A percentile compares a stretch with the other conserved stretches of the same genome.
phyloP scores from a whole-genome alignment of 805 yeast species.

The Cyberlindnera petersonii region DNA sequence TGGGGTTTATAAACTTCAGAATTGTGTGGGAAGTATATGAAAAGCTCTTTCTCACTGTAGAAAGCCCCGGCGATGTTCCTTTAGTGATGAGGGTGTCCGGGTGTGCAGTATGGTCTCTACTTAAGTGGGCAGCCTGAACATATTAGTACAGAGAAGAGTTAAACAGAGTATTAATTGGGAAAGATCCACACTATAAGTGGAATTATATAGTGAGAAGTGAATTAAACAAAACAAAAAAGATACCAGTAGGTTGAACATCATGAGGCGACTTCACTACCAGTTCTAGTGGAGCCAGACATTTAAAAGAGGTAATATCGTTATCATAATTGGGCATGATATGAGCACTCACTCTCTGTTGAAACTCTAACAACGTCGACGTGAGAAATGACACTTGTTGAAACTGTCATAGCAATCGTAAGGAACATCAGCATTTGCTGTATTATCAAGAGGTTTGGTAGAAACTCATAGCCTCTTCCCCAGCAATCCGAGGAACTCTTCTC shows the following conservation, averaged over 20 bases:
- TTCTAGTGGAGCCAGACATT: background rate
- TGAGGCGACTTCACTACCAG: too few species aligned
- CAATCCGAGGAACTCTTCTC: conserved; percentile 90
- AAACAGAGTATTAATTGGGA: too few species aligned
- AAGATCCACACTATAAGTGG: too few species aligned
- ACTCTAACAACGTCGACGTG: too few species aligned
- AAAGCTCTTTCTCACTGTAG: too few species aligned
- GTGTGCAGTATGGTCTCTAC: background rate
- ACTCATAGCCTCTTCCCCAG: conserved; percentile 68
- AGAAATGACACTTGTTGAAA: conserved; percentile 12
- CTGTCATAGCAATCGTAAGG: background rate
- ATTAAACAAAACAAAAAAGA: background rate
- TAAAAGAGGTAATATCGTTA: conserved; percentile 1
- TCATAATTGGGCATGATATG: conserved; percentile 4
- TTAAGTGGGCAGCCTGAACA: background rate
- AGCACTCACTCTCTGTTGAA: too few species aligned
- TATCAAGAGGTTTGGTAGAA: too few species aligned
- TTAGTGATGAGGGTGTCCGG: conserved; percentile 1
- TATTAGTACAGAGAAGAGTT: background rate
- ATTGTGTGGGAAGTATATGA: too few species aligned
- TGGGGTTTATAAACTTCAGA: too few species aligned
- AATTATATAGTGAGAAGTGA: too few species aligned
- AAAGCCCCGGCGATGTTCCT: too few species aligned
- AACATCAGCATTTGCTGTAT: background rate
- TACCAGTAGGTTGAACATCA: conserved; percentile 5